These are phyloP conservation scores for Cordyceps farinosa DNA, from an alignment of 2,329 filamentous ascomycete species.

Conservation along the genomic window DNA sequence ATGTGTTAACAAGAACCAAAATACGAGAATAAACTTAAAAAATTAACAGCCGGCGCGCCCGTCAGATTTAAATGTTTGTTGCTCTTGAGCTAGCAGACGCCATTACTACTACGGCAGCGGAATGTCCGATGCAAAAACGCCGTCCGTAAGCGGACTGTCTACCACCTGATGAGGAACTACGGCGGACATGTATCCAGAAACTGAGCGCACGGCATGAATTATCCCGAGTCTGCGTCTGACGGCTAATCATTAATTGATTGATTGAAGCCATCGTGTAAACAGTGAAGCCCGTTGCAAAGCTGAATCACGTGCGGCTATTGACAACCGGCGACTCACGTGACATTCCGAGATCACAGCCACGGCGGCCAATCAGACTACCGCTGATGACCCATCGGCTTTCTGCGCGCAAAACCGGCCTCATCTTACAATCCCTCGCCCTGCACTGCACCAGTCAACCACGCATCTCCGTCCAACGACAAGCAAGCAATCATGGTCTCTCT, in stretches of 20 bases:
- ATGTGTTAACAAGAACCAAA: too few relatives aligned
- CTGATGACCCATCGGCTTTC: constrained; percentile 26
- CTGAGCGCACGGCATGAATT: background rate
- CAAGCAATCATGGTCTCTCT: constrained; percentile 64
- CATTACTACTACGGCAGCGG: background rate
- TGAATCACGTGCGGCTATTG: background rate
- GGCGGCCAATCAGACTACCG: constrained; percentile 25
- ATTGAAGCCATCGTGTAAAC: background rate
- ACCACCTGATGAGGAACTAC: background rate
- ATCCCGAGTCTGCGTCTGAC: background rate
- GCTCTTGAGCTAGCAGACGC: background rate
- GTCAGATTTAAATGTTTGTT: background rate
- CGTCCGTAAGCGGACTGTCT: background rate
- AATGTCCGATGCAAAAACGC: background rate
- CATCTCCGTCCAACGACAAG: constrained; percentile 26
- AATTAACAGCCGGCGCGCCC: background rate
- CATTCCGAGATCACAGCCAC: constrained; percentile 29
- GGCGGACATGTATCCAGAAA: background rate
- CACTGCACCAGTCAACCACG: constrained; percentile 14
- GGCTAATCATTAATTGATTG: background rate
- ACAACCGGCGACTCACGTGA: constrained; percentile 28
- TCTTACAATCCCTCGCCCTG: constrained; percentile 17
- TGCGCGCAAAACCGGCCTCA: constrained; percentile 19
- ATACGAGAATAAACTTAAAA: too few relatives aligned
- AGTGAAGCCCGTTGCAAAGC: background rate